Evolutionary conservation across 1,139 yeast species (phyloP).

Genomic region (Geotrichum europaeum): DNA sequence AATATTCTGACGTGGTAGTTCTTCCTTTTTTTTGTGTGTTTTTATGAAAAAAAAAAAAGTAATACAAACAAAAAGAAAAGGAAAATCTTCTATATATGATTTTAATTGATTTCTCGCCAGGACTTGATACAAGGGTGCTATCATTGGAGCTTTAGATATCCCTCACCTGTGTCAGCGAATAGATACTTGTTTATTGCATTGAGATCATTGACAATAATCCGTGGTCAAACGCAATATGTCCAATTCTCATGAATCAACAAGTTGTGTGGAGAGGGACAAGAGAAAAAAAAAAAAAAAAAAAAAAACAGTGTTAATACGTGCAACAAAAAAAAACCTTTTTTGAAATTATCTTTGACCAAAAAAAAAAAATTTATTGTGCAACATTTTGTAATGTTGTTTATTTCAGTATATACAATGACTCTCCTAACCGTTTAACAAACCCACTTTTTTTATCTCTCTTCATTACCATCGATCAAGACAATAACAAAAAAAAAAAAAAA

Average conservation of each 20-base stretch:
- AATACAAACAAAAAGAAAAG: no score
- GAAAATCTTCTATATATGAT: neutral
- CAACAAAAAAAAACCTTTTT: neutral
- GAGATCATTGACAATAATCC: neutral
- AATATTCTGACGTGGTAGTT: neutral
- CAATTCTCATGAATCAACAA: no score
- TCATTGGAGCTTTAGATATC: constrained; percentile 1
- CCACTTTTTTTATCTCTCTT: neutral
- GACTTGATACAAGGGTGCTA: constrained; percentile 2
- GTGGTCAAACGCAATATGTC: no score
- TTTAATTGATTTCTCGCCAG: constrained; percentile 1
- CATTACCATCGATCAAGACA: neutral
- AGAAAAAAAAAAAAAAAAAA: no score
- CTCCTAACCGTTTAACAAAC: constrained; percentile 8
- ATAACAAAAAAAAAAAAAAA: constrained; percentile 3
- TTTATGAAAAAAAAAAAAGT: no score
- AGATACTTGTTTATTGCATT: neutral
- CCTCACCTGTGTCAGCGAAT: constrained; percentile 5
- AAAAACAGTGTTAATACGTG: no score
- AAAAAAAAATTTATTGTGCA: neutral
- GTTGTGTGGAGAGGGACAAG: no score
- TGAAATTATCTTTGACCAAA: neutral
- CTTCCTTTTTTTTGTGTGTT: neutral
- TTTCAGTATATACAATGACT: constrained; percentile 4
- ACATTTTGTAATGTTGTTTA: neutral